Conservation (phyloP, 768 basidiomycete genomes). For the Lactifluus pinguis region DNA sequence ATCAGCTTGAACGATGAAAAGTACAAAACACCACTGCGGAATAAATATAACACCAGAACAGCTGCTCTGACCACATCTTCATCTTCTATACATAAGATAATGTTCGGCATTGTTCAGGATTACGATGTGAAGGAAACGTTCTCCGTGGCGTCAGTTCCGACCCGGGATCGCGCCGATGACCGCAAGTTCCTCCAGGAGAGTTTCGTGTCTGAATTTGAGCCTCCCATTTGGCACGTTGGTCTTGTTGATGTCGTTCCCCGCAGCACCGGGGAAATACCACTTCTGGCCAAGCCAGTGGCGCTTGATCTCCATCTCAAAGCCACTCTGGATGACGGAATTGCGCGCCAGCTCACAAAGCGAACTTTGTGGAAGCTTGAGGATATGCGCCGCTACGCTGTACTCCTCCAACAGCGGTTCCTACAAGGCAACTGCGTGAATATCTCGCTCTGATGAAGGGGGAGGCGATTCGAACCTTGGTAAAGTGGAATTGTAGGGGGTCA, state of each 20-base stretch:
- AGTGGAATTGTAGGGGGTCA: constrained; percentile 94
- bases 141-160: background rate
- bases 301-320: constrained; percentile 98
- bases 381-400: constrained; percentile 95
- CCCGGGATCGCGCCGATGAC: constrained; percentile 37
- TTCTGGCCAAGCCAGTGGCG: constrained; percentile 88
- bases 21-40: background rate
- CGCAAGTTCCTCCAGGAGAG: constrained; percentile 75
- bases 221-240: constrained; percentile 96
- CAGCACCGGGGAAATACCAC: constrained; percentile 90
- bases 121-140: background rate
- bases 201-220: constrained; percentile 84
- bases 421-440: background rate
- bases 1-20: background rate
- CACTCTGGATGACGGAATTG: constrained; percentile 93
- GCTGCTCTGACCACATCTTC: background rate
- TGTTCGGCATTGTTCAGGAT: background rate
- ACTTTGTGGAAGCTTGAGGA: constrained; percentile 92
- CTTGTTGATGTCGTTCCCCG: constrained; percentile 96
- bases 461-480: constrained; percentile 67
- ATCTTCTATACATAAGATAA: background rate
- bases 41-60: background rate
- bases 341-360: constrained; percentile 95
- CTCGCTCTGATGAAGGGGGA: background rate
- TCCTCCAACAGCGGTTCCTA: constrained; percentile 94